Percentiles rank a stretch among this genome's conserved stretches.
Conservation (phyloP, 2,329 filamentous ascomycete species). For the Lasiodiplodia citricola region DNA sequence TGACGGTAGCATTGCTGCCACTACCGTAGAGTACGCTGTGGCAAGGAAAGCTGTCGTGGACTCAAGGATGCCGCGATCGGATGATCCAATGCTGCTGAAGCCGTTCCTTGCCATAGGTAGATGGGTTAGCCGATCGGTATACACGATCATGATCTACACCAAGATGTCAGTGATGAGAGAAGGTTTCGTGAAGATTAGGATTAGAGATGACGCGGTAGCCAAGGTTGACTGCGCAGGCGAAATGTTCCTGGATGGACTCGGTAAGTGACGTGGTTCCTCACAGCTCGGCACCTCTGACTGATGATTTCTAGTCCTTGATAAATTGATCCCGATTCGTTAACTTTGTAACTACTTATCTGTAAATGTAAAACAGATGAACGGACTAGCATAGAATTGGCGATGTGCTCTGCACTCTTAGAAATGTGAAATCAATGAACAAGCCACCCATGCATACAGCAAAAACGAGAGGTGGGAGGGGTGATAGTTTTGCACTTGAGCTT, state of each 20-base stretch:
- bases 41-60: not conserved
- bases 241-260: not conserved
- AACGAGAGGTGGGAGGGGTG: too few relatives aligned
- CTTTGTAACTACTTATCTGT: not conserved
- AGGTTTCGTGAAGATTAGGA: slow-evolving; percentile 6
- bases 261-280: not conserved
- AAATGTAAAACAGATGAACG: not conserved
- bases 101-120: slow-evolving; percentile 6
- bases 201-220: not conserved
- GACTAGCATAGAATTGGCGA: not conserved
- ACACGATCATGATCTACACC: slow-evolving; percentile 15
- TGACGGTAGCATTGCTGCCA: slow-evolving; percentile 10
- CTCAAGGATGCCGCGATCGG: slow-evolving; percentile 2
- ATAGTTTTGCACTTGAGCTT: too few relatives aligned
- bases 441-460: too few relatives aligned
- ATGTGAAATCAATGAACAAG: too few relatives aligned
- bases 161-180: slow-evolving; percentile 21
- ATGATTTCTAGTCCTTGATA: slow-evolving; percentile 1
- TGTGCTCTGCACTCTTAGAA: too few relatives aligned
- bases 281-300: not conserved
- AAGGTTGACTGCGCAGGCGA: slow-evolving; percentile 17
- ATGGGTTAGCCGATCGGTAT: slow-evolving; percentile 1
- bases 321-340: slow-evolving; percentile 5
- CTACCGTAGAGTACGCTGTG: not conserved
- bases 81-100: not conserved